phyloP scores from a whole-genome alignment of 2,329 filamentous ascomycete genomes.

The Plenodomus biglobosus region DNA sequence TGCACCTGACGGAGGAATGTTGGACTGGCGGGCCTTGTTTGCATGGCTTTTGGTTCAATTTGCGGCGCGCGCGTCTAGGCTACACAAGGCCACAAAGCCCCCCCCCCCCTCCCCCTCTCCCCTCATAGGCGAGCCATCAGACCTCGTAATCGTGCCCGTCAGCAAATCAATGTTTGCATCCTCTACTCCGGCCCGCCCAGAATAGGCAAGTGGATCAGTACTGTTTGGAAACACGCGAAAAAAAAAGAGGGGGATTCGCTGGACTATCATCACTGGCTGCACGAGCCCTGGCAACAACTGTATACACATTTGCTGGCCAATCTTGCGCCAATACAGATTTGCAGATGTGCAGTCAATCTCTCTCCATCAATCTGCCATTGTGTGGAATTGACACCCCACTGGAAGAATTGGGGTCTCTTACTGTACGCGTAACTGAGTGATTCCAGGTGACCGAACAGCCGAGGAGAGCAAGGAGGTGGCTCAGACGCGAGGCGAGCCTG shows the following conservation, averaged over 20 bases:
- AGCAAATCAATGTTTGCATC: not conserved
- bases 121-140: not conserved
- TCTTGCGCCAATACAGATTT: too few relatives aligned
- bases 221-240: not conserved
- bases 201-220: slow-evolving; percentile 5
- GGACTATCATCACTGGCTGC: not conserved
- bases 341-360: too few relatives aligned
- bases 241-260: not conserved
- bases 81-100: not conserved
- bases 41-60: not conserved
- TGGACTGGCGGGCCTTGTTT: not conserved
- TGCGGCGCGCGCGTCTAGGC: not conserved
- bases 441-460: not conserved
- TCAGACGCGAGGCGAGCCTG: not conserved
- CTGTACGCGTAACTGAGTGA: not conserved
- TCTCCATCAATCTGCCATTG: too few relatives aligned
- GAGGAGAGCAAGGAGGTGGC: not conserved
- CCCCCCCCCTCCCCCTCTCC: too few relatives aligned
- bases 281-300: not conserved
- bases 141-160: not conserved
- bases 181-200: not conserved
- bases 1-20: not conserved
- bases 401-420: too few relatives aligned
- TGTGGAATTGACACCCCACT: too few relatives aligned
- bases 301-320: too few relatives aligned